These are phyloP conservation scores for Rhizopus arrhizus DNA, from an alignment of 371 early-diverging fungal genomes.

Conservation along the genomic window DNA sequence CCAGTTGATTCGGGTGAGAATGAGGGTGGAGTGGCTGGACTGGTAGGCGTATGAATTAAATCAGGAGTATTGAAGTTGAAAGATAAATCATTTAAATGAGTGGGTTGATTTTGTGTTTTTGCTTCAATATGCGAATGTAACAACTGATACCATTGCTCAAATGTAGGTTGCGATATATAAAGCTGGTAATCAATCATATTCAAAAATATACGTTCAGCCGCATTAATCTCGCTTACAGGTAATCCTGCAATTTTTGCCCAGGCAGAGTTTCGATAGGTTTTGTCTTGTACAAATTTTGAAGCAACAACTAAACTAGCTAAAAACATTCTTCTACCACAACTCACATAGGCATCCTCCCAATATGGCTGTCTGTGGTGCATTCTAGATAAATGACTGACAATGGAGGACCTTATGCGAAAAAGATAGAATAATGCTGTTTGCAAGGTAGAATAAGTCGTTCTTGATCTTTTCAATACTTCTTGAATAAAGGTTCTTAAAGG, in stretches of 20 bases:
- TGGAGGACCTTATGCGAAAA: constrained; percentile 52
- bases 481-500: constrained; percentile 72
- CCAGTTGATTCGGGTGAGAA: constrained; percentile 7
- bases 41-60: neutral
- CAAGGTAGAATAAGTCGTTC: constrained; percentile 77
- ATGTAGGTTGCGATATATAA: constrained; percentile 63
- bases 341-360: constrained; percentile 54
- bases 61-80: constrained; percentile 15
- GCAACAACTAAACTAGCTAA: constrained; percentile 71
- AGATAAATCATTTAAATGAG: constrained; percentile 17
- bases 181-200: constrained; percentile 69
- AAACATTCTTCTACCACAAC: constrained; percentile 75
- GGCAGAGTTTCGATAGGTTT: constrained; percentile 75
- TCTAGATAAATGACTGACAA: constrained; percentile 20
- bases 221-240: constrained; percentile 70
- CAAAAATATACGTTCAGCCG: constrained; percentile 71
- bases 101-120: constrained; percentile 28
- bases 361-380: constrained; percentile 21
- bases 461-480: constrained; percentile 74
- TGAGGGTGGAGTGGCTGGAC: neutral
- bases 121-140: constrained; percentile 53
- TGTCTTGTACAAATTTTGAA: constrained; percentile 74
- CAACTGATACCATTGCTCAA: constrained; percentile 68
- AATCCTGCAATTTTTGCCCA: constrained; percentile 78
- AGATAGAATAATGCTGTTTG: constrained; percentile 74